Base-by-base conservation (phyloP, 352 stramenopile species). In the Phytopythium sindhum region DNA sequence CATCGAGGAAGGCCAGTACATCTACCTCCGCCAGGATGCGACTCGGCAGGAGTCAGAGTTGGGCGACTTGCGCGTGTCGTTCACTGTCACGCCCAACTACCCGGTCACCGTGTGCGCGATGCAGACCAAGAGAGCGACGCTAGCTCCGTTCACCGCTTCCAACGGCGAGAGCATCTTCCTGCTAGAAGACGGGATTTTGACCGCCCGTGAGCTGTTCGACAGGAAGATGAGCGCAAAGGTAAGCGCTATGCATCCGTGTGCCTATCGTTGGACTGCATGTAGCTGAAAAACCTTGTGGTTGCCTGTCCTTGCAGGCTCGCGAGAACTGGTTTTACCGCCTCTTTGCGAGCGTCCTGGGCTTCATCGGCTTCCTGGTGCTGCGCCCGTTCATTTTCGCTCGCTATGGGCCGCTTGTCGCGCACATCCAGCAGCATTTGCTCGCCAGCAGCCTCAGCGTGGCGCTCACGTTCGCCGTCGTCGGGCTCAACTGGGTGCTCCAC, bases 251-350 rank as follows among this genome's bases (percentile, higher is more conserved):
- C 7, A 47, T 35, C 26, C 19, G 41, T 60, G 7, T 42, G 39
- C 19, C 58, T 35, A 8, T 37, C 50, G 52, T 19, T 53, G 1
- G 42, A 11, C 1, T 19, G 17, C 21, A 12, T 26, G 42, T 2
- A 26, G 19, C 42, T 48, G 5, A 48, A 1, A 24, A 8, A 26
- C 33, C 33, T 4, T 58, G 2, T 17, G 5, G 14, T n/a, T n/a
- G n/a, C n/a, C 11, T 60, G 21, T n/a, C 2, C 39, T 2, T 59
- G 21, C 28, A 92, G 84, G 69, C 81, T 52, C 72, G 72, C 23
- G 74, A 90, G 62, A 93, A 86, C 37, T 65, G 80, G 23, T 93
- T 93, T 60, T 81, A 72, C 47, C 72, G 84, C 6, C 51, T 93
- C 21, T 90, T 93, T 41, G 64, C 81, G 9, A 72, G 66, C 33